Base-by-base conservation (phyloP, 176 grass and related monocot species). In the Carex littledalei region DNA sequence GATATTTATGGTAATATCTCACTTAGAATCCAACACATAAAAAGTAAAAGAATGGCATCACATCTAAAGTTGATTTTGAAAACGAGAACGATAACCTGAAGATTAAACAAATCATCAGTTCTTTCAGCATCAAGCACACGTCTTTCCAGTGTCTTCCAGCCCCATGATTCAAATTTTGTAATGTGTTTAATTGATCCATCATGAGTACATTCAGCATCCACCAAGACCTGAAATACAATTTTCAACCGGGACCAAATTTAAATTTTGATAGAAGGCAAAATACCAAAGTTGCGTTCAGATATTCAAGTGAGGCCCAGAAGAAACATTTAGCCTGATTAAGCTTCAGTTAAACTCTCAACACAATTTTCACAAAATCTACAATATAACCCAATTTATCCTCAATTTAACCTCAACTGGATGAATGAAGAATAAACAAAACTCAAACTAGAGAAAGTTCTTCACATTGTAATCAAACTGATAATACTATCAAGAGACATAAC, bases 111-210 rank as follows among this genome's bases (percentile, higher is more conserved):
- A 80, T 87, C 90, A 60, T 92, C 93, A 15, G 88, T 95, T 95
- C 96, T 98, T 90, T 94, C 90, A 11, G 84, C 96, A 81, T 94
- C 91, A 89, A 98, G 93, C 82, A 98, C 91, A 82, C 96, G 86
- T 49, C 87, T 88, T 81, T 98, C 86, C 82, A 98, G 83, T 57
- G 91, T 95, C 90, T 95, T 94, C 93, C 96, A 98, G 79, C 96
- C 96, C 96, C 96, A 98, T 50, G 90, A 90, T 80, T 95, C 87
- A 85, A 95, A 95, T 68, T 98, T 98, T 83, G 92, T 91, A 67
- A 98, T 95, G 85, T 98, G 96, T 84, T 95, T 95, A 82, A 98
- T 86, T 12, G 93, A 95, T 81, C 96, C 96, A 90, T 98, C 96
- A 89, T 98, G 96, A 56, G 93, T 98, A 90, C 96, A 98, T 57